Percentiles rank a stretch among this genome's conserved stretches.
Evolutionary conservation across 1,284 basidiomycete species (phyloP).

Genomic region (Fomitopsis palustris): DNA sequence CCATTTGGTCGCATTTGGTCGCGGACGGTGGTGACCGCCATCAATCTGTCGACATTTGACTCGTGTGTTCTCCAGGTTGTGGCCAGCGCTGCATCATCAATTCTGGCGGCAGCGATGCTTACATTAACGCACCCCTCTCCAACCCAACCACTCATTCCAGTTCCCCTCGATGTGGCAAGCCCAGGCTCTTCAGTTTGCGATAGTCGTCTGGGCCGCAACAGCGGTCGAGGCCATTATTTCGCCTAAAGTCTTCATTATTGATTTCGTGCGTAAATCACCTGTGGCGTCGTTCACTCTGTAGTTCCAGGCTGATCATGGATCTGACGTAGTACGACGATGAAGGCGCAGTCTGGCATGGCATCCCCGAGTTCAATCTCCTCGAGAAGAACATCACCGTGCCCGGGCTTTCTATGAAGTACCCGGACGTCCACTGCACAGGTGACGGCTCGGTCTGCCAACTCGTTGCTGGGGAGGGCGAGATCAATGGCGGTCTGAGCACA

Average conservation of each 20-base stretch:
- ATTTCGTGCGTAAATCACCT: slow-evolving; percentile 1
- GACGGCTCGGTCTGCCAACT: slow-evolving; percentile 38
- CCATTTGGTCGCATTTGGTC: too few relatives aligned
- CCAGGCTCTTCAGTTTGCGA: too few relatives aligned
- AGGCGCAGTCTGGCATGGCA: slow-evolving; percentile 12
- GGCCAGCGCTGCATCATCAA: too few relatives aligned
- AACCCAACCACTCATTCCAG: too few relatives aligned
- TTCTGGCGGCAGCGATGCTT: too few relatives aligned
- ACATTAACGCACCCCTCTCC: too few relatives aligned
- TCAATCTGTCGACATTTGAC: too few relatives aligned
- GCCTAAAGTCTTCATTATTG: slow-evolving; percentile 16
- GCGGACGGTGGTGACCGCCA: too few relatives aligned
- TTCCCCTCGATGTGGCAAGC: too few relatives aligned
- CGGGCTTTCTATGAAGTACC: slow-evolving; percentile 42
- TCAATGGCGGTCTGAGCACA: slow-evolving; percentile 43
- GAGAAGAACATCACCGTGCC: slow-evolving; percentile 32
- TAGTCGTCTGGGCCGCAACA: not conserved
- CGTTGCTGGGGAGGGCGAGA: slow-evolving; percentile 38
- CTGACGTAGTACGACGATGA: slow-evolving; percentile 14
- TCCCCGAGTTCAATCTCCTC: slow-evolving; percentile 30
- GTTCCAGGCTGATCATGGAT: not conserved
- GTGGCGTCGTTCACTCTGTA: not conserved
- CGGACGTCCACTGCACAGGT: slow-evolving; percentile 37
- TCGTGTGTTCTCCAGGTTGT: too few relatives aligned
- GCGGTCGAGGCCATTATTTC: not conserved